phyloP scores from a whole-genome alignment of 805 yeast genomes.

The Candida germanica region DNA sequence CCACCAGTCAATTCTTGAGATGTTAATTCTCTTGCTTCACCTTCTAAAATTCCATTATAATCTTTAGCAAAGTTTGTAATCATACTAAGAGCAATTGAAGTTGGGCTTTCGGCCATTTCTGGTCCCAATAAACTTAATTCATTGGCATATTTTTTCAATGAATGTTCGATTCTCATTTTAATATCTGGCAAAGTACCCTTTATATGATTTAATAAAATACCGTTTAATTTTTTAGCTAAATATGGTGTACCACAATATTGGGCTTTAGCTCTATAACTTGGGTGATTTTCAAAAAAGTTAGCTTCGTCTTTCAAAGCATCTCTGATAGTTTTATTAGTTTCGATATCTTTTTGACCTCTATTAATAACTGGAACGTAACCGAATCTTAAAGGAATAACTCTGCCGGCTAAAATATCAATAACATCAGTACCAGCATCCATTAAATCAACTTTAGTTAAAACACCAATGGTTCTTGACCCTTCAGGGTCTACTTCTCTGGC shows the following conservation, averaged over 20 bases:
- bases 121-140: conserved; percentile 83
- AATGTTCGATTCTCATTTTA: conserved; percentile 81
- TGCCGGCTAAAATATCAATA: conserved; percentile 88
- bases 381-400: conserved; percentile 90
- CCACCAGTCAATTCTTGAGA: conserved; percentile 94
- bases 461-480: conserved; percentile 95
- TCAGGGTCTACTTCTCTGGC: conserved; percentile 98
- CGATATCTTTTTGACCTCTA: conserved; percentile 96
- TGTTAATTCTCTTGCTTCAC: conserved; percentile 86
- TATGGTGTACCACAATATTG: conserved; percentile 99
- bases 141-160: conserved; percentile 76
- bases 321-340: conserved; percentile 79
- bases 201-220: conserved; percentile 85
- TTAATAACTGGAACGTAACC: conserved; percentile 97
- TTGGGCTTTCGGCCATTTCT: conserved; percentile 83
- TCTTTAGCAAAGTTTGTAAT: conserved; percentile 92
- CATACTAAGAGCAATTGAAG: conserved; percentile 83
- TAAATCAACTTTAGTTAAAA: conserved; percentile 89
- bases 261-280: conserved; percentile 88
- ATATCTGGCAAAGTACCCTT: conserved; percentile 72
- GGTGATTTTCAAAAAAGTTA: conserved; percentile 79
- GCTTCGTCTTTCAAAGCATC: conserved; percentile 82
- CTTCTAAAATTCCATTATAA: conserved; percentile 85
- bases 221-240: conserved; percentile 86
- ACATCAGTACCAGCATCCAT: conserved; percentile 99